Evolutionary conservation across 2,329 filamentous ascomycete species (phyloP).

Genomic region (Colletotrichum spinosum): DNA sequence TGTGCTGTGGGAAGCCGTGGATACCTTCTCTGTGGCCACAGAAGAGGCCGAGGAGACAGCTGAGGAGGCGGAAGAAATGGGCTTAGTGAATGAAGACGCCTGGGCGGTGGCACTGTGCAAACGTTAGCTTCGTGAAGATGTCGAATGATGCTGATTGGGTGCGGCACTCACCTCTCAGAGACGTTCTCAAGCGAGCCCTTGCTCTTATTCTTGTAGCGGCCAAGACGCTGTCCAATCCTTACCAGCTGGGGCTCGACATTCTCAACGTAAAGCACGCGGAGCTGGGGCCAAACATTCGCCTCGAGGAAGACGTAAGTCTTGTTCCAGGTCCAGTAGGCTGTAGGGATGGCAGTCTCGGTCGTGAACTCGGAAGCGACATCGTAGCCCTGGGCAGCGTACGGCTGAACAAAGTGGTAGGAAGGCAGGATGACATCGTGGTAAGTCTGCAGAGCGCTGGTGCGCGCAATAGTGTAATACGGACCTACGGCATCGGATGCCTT

Average conservation of each 20-base stretch:
- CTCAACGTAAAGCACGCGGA: slow-evolving; percentile 84
- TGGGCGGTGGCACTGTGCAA: slow-evolving; percentile 40
- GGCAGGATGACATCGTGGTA: slow-evolving; percentile 82
- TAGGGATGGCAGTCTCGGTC: slow-evolving; percentile 77
- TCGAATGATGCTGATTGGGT: not conserved
- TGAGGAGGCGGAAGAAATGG: slow-evolving; percentile 44
- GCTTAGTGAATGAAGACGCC: slow-evolving; percentile 57
- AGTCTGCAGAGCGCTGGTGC: slow-evolving; percentile 72
- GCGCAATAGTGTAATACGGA: slow-evolving; percentile 80
- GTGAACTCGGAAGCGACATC: slow-evolving; percentile 74
- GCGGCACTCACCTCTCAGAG: slow-evolving; percentile 45
- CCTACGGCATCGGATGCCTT: slow-evolving; percentile 66
- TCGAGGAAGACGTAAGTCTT: slow-evolving; percentile 78
- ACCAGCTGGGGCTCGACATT: slow-evolving; percentile 96
- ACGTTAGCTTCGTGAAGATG: not conserved
- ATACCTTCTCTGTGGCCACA: slow-evolving; percentile 41
- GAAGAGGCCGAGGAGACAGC: slow-evolving; percentile 35
- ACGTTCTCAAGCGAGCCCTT: slow-evolving; percentile 49
- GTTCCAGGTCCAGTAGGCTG: slow-evolving; percentile 76
- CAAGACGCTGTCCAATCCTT: slow-evolving; percentile 90
- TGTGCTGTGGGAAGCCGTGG: slow-evolving; percentile 25
- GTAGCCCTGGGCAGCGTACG: slow-evolving; percentile 79
- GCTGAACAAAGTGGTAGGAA: slow-evolving; percentile 77
- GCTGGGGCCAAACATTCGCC: slow-evolving; percentile 81
- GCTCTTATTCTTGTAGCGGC: slow-evolving; percentile 72